A percentile compares a stretch with the other conserved stretches of the same genome.
These are phyloP conservation scores for Marasmius fiardii DNA, from an alignment of 1,284 basidiomycete genomes.

Conservation along the genomic window DNA sequence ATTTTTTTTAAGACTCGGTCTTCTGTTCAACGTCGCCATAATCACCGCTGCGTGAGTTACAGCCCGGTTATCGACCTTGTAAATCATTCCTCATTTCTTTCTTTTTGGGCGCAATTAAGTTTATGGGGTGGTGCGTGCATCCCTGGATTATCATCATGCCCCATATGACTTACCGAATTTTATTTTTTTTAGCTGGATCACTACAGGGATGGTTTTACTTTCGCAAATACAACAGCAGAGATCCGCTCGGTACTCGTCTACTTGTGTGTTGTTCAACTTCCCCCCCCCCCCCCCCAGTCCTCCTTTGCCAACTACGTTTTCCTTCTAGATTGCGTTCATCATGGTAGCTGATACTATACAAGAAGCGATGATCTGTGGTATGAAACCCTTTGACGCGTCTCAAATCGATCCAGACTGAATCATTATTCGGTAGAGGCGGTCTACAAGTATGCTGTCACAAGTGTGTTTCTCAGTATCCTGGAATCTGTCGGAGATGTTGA, in stretches of 20 bases:
- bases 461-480: not conserved
- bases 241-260: not conserved
- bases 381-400: not conserved
- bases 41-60: constrained; percentile 4
- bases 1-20: not conserved
- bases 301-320: not conserved
- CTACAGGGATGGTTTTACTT: constrained; percentile 4
- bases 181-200: not conserved
- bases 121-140: not conserved
- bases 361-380: constrained; percentile 2
- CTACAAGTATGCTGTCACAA: constrained; percentile 1
- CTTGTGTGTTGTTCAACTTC: not conserved
- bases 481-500: not conserved
- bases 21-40: constrained; percentile 4
- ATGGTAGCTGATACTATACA: not conserved
- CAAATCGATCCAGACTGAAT: no score
- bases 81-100: not conserved
- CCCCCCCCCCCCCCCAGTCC: no score
- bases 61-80: not conserved
- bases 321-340: not conserved
- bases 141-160: not conserved
- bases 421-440: not conserved
- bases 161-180: not conserved
- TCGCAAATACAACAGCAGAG: not conserved
- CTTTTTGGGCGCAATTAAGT: not conserved